Evolutionary conservation across 2,329 filamentous ascomycete genomes (phyloP).

Genomic region (Diaporthe sp.): DNA sequence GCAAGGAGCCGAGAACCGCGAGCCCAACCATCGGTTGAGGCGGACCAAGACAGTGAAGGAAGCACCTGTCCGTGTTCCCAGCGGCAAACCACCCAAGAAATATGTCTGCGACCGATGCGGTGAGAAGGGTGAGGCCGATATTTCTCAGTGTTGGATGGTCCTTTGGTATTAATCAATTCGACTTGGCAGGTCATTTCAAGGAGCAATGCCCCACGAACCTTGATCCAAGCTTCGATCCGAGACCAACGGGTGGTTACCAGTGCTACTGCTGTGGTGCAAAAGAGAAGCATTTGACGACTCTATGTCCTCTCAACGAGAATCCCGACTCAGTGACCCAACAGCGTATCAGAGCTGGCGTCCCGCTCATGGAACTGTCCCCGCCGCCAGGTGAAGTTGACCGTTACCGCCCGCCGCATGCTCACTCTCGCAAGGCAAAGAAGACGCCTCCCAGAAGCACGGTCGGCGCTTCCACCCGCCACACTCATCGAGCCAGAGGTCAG

Average conservation of each 20-base stretch:
- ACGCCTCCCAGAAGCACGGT: background rate
- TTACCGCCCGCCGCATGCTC: background rate
- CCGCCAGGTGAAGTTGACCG: background rate
- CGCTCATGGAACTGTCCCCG: background rate
- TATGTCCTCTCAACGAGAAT: constrained; percentile 50
- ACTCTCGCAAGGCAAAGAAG: background rate
- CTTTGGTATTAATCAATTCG: constrained; percentile 26
- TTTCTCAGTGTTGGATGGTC: background rate
- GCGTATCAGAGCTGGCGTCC: constrained; percentile 38
- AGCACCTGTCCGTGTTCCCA: background rate
- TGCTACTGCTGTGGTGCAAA: constrained; percentile 48
- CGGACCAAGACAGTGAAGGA: background rate
- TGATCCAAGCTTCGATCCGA: constrained; percentile 49
- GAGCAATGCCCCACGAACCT: constrained; percentile 54
- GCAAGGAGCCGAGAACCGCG: background rate
- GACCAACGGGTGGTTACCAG: constrained; percentile 44
- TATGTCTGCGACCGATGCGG: constrained; percentile 49
- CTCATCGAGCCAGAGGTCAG: constrained; percentile 26
- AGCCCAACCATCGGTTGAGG: background rate
- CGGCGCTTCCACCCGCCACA: constrained; percentile 21
- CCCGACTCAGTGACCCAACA: constrained; percentile 46
- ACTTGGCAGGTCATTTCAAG: constrained; percentile 49
- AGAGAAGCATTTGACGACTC: constrained; percentile 47
- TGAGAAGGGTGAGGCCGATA: constrained; percentile 41
- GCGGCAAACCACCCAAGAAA: background rate